Conservation (phyloP, 495 filamentous ascomycete genomes). For the Apodospora peruviana region DNA sequence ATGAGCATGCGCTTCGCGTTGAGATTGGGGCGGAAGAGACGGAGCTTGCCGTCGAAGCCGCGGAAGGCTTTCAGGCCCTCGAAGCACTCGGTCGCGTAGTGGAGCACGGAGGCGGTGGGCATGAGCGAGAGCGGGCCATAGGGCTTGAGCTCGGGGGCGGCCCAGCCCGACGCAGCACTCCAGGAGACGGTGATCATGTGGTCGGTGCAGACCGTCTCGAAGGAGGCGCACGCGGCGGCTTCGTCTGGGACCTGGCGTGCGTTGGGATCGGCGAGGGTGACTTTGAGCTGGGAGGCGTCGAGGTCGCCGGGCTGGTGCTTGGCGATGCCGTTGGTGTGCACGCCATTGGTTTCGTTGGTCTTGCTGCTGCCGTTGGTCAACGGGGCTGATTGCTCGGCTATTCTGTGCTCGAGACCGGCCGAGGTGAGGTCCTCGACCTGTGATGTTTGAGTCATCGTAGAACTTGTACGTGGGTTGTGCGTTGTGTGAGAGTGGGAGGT, state of each 20-base stretch:
- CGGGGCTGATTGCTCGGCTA: conserved; percentile 24
- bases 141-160: conserved; percentile 68
- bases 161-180: conserved; percentile 66
- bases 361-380: conserved; percentile 11
- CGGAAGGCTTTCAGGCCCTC: conserved; percentile 88
- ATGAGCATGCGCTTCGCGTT: conserved; percentile 72
- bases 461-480: too few species aligned
- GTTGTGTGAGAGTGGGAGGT: too few species aligned
- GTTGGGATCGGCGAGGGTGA: conserved; percentile 56
- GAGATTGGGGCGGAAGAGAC: conserved; percentile 76
- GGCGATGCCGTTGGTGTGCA: conserved; percentile 15
- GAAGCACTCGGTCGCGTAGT: conserved; percentile 92
- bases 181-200: conserved; percentile 82
- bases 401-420: conserved; percentile 35
- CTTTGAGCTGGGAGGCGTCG: conserved; percentile 67
- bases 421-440: conserved; percentile 37
- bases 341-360: conserved; percentile 19
- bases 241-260: conserved; percentile 64
- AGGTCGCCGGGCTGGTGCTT: conserved; percentile 36
- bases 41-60: conserved; percentile 72
- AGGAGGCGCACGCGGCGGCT: conserved; percentile 38
- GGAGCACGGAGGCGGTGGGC: conserved; percentile 78
- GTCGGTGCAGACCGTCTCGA: conserved; percentile 67
- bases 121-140: conserved; percentile 76
- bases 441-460: conserved; percentile 30